Base-by-base conservation (phyloP, 2,329 filamentous ascomycete species). In the Boeremia exigua region DNA sequence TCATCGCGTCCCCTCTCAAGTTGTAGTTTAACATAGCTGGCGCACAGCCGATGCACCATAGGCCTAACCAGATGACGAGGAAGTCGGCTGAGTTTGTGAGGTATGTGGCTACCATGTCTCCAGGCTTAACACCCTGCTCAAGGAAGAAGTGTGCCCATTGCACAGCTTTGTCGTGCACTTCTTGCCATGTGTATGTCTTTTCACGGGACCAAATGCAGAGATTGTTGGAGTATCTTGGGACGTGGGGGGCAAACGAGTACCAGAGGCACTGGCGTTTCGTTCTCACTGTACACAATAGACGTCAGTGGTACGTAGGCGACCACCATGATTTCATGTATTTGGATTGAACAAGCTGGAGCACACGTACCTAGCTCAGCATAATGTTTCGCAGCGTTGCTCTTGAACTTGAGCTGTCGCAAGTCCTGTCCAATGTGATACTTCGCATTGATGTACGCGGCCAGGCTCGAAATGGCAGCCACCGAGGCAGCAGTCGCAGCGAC, bases 11-110 rank as follows among this genome's bases (percentile, higher is more conserved):
- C 0, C 82, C 84, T 15, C 81, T 79, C 3, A 91, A 78, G 62
- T 90, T 87, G 70, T 87, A 85, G 69, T 91, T 91, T 65, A 91
- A 84, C 70, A 88, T 82, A 1, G 88, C 87, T 0, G 88, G 88
- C 0, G 86, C 86, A 28, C 85, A 86, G 1, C 88, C 88, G 47
- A 90, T 84, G 17, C 85, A 82, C 78, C 84, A 82, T 2, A 88
- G 73, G 0, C 82, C 88, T 32, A 90, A 67, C 87, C 87, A 89
- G 4, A 84, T 82, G 34, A 88, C 82, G 8, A 88, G 67, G 61
- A 90, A 89, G 47, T 90, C 86, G 0, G 85, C 80, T 6, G 83
- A 84, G 70, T 91, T 91, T 63, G 80, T 80, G 66, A 90, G 81
- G 71, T 87, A 89, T 23, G 90, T 79, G 2, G 81, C 86, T 0